Base-by-base conservation (phyloP, 2,329 filamentous ascomycete genomes). In the Fusarium mundagurra region DNA sequence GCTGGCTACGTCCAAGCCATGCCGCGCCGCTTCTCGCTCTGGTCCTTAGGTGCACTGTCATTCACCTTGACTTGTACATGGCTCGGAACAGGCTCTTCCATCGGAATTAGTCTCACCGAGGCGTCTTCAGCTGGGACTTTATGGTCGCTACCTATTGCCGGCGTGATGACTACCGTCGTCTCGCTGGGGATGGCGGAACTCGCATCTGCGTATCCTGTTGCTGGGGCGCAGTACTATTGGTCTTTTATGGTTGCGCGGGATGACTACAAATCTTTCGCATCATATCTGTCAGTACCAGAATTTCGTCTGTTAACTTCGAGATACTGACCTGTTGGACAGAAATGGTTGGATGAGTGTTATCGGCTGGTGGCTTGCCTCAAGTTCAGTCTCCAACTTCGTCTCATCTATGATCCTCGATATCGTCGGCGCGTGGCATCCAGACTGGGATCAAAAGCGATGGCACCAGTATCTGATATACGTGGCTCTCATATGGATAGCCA, bases 391-490 rank as follows among this genome's bases (percentile, higher is more conserved):
- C 18, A 76, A 76, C 53, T 76, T 76, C 29, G 72, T 76, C 0
- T 62, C 74, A 29, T 74, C 71, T 1, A 76, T 76, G 74, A 71
- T 76, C 12, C 71, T 76, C 13, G 69, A 73, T 10, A 74, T 76
- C 9, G 59, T 61, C 4, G 36, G 61, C 4, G 69, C 72, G 1
- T 76, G 73, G 74, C 16, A 91, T 73, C 84, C 88, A 2, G 83
- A 81, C 48, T 93, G 91, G 78, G 82, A 84, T 12, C 72, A 87
- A 6, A 79, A 91, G 72, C 78, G 87, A 20, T 93, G 91, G 89
- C 91, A 93, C 73, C 89, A 92, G 68, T 93, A 93, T 79, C 81
- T 93, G 17, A 90, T 93, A 61, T 93, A 93, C 79, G 86, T 92
- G 43, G 89, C 82, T 9, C 90, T 89, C 74, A 91, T 88, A 16